These are phyloP conservation scores for Vitis hybrid DNA, from an alignment of 177 flowering plant species.

Conservation along the genomic window DNA sequence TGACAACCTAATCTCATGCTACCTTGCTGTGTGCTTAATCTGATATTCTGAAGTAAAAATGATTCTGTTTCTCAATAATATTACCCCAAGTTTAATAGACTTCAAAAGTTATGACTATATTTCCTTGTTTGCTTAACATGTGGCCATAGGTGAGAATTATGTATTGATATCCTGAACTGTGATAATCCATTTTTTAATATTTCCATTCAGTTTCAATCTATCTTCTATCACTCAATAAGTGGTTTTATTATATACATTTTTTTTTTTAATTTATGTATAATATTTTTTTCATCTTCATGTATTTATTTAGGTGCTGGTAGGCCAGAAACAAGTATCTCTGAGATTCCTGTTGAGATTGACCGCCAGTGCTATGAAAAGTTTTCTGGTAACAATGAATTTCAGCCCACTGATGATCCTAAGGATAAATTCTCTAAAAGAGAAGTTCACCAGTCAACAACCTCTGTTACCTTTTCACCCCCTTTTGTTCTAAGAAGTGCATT, in stretches of 20 bases:
- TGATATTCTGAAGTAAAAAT: too few species aligned
- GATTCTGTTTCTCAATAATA: too few species aligned
- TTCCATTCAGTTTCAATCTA: too few species aligned
- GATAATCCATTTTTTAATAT: neutral
- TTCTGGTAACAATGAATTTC: conserved; percentile 19
- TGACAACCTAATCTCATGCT: too few species aligned
- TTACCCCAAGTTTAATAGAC: too few species aligned
- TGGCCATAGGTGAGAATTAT: neutral
- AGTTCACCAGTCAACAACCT: conserved; percentile 14
- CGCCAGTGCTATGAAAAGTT: conserved; percentile 15
- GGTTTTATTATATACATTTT: neutral
- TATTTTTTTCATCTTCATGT: neutral
- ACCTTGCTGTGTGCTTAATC: too few species aligned
- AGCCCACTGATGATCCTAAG: conserved; percentile 25
- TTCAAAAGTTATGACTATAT: too few species aligned
- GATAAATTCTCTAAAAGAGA: conserved; percentile 21
- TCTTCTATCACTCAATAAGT: neutral
- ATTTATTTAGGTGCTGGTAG: conserved; percentile 23
- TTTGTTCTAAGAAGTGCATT: conserved; percentile 40
- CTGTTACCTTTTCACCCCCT: conserved; percentile 21
- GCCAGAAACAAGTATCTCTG: conserved; percentile 16
- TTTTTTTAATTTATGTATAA: neutral
- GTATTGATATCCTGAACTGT: neutral
- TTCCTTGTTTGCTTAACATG: too few species aligned
- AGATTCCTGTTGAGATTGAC: conserved; percentile 13